Evolutionary conservation across 75 land plant genomes (phyloP).

Genomic region (Adiantum capillusveneris): DNA sequence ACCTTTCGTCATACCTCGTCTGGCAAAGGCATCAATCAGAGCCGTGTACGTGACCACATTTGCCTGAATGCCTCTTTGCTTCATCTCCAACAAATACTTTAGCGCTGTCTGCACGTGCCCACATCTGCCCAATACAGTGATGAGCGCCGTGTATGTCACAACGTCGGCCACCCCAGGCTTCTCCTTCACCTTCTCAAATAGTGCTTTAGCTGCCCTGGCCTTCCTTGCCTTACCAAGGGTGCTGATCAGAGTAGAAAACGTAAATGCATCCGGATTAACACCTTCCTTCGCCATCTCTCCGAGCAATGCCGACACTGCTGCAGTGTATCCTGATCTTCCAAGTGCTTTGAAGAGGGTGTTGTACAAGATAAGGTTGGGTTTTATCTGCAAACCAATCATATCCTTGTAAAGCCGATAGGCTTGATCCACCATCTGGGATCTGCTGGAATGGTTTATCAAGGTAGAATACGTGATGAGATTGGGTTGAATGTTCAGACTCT

Average conservation of each 20-base stretch:
- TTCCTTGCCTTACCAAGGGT: constrained; percentile 49
- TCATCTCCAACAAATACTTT: constrained; percentile 22
- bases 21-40: constrained; percentile 44
- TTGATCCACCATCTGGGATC: constrained; percentile 39
- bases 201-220: constrained; percentile 26
- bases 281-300: constrained; percentile 42
- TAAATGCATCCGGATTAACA: constrained; percentile 28
- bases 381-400: constrained; percentile 46
- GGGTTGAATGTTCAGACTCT: constrained; percentile 19
- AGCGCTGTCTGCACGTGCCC: constrained; percentile 21
- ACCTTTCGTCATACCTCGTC: constrained; percentile 22
- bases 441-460: constrained; percentile 55
- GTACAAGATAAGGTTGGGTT: constrained; percentile 35
- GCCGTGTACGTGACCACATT: constrained; percentile 36
- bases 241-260: constrained; percentile 40
- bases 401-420: constrained; percentile 33
- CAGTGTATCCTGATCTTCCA: constrained; percentile 30
- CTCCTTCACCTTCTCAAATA: constrained; percentile 32
- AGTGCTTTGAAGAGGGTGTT: constrained; percentile 38
- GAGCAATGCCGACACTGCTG: constrained; percentile 29
- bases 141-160: constrained; percentile 67
- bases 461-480: constrained; percentile 52
- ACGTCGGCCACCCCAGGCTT: constrained; percentile 54
- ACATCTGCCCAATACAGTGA: constrained; percentile 40
- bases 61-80: constrained; percentile 21